Evolutionary conservation across 2,329 filamentous ascomycete genomes (phyloP), one percentile per base, ranked within the genome.

Genomic region (Falciphora oryzae): DNA sequence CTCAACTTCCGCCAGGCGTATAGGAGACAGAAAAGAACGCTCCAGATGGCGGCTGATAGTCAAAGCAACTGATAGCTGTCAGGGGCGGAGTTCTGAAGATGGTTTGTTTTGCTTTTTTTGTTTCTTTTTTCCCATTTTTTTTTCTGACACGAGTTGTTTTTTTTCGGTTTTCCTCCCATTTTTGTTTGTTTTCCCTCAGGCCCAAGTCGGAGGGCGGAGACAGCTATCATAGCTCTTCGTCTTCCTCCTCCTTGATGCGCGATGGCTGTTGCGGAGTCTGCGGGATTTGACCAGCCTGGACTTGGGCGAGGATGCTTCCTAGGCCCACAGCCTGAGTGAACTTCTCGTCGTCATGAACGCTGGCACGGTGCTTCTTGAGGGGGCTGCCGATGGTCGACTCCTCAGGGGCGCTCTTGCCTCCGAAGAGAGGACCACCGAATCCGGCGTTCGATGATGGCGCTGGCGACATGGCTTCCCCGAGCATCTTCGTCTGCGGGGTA

Each of bases 351-450:
- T 63, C 62, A 44, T 29, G 62, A 11, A 86, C 70, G 70, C 87
- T 90, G 1, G 88, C 84, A 50, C 90, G 82, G 65, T 91, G 88
- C 73, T 89, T 92, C 81, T 93, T 93, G 70, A 91, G 82, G 1
- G 90, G 90, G 68, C 89, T 92, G 61, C 87, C 89, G 28, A 92
- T 75, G 5, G 79, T 73, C 10, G 74, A 73, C 44, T 85, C 83
- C 27, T 80, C 79, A 2, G 77, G 76, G 6, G 82, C 73, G 61
- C 72, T 73, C 66, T 81, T 80, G 27, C 75, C 76, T 66, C 53
- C 53, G 22, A 56, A 62, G 61, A 28, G 18, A 53, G 38, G 44
- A 14, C 61, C 61, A n/a, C 61, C 61, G 50, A 62, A 62, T 8
- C 38, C 38, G 10, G 61, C 14, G 27, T 13, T 31, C 18, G 61